Evolutionary conservation across 2,329 filamentous ascomycete species (phyloP).

Genomic region (Hortaea werneckii): DNA sequence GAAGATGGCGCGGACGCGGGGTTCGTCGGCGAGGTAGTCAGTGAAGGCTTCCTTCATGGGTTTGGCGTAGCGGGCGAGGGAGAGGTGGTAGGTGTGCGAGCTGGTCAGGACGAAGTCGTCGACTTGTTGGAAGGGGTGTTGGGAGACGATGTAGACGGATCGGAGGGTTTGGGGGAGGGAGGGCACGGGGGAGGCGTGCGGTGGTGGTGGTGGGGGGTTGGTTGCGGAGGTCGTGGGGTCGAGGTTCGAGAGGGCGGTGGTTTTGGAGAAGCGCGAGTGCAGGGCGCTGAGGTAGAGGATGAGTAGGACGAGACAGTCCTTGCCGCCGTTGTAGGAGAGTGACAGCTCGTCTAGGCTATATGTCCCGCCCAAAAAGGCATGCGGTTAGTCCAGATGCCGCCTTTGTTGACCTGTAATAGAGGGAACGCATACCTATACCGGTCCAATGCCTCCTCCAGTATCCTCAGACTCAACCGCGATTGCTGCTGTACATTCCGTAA

Average conservation of each 20-base stretch:
- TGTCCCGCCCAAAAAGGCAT: background rate
- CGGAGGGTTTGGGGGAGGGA: conserved; percentile 48
- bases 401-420: too few species aligned
- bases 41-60: conserved; percentile 75
- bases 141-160: conserved; percentile 79
- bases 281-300: conserved; percentile 69
- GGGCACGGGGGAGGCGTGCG: conserved; percentile 1
- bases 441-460: conserved; percentile 65
- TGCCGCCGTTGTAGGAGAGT: conserved; percentile 93
- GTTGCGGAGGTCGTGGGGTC: background rate
- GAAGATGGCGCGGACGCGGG: conserved; percentile 64
- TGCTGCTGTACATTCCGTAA: conserved; percentile 62
- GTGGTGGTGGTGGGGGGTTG: background rate
- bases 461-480: conserved; percentile 58
- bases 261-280: conserved; percentile 24
- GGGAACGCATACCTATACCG: conserved; percentile 55
- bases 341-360: conserved; percentile 65
- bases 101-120: conserved; percentile 70
- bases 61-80: conserved; percentile 62
- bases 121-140: conserved; percentile 75
- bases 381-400: too few species aligned
- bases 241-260: background rate
- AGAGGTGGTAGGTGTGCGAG: conserved; percentile 59
- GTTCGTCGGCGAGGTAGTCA: conserved; percentile 58
- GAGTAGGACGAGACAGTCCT: conserved; percentile 90